These are phyloP conservation scores for Phytophthora podocarpi DNA, from an alignment of 352 stramenopile genomes.

Conservation along the genomic window DNA sequence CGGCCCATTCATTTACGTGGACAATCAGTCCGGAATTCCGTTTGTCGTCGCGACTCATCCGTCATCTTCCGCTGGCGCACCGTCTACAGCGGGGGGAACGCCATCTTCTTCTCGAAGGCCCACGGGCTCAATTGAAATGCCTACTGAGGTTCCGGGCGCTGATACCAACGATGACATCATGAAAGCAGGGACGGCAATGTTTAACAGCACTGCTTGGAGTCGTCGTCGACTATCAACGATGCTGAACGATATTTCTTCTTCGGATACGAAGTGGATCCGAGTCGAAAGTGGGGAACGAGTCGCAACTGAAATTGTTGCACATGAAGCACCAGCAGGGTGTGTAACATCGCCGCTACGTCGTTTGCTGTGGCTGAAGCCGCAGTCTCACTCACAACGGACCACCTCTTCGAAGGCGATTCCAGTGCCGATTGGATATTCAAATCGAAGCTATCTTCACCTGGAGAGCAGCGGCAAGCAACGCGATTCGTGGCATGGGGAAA, in stretches of 20 bases:
- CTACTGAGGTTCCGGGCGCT: slow-evolving; percentile 47
- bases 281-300: slow-evolving; percentile 68
- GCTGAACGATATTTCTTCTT: slow-evolving; percentile 78
- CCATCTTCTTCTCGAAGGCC: slow-evolving; percentile 32
- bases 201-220: slow-evolving; percentile 62
- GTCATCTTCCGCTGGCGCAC: slow-evolving; percentile 26
- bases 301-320: slow-evolving; percentile 79
- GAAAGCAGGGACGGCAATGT: slow-evolving; percentile 49
- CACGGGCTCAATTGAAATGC: slow-evolving; percentile 58
- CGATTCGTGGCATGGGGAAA: slow-evolving; percentile 77
- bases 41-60: slow-evolving; percentile 79
- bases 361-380: slow-evolving; percentile 79
- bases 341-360: slow-evolving; percentile 77
- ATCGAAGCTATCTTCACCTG: slow-evolving; percentile 84
- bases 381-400: slow-evolving; percentile 46
- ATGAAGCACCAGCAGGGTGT: slow-evolving; percentile 83
- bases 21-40: slow-evolving; percentile 86
- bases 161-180: slow-evolving; percentile 52
- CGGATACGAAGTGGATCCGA: slow-evolving; percentile 69
- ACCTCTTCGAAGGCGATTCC: slow-evolving; percentile 73
- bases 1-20: slow-evolving; percentile 85
- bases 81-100: slow-evolving; percentile 15
- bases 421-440: slow-evolving; percentile 88
- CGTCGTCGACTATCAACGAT: slow-evolving; percentile 72
- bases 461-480: slow-evolving; percentile 65